Evolutionary conservation across 139 green algal species (phyloP), one percentile per base, ranked within the genome.

Genomic region (Diplosphaera chodatii): DNA sequence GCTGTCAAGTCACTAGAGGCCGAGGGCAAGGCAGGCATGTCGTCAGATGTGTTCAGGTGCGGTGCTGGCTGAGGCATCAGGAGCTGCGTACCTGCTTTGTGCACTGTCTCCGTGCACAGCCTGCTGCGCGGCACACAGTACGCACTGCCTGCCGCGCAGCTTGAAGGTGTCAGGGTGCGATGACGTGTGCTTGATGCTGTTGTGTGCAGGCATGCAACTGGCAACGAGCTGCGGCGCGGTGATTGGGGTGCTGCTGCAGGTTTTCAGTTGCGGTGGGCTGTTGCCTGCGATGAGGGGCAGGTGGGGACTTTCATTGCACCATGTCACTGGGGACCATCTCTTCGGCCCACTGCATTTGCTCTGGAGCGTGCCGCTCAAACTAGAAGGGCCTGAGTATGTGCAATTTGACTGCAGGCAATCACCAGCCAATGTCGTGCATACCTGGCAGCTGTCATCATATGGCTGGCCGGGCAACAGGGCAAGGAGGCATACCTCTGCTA

Each of bases 371-470:
- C 37, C 37, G 37, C 37, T n/a, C n/a, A n/a, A n/a, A n/a, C n/a
- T n/a, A n/a, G n/a, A n/a, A n/a, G n/a, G n/a, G n/a, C n/a, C n/a
- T n/a, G n/a, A n/a, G n/a, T n/a, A n/a, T n/a, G n/a, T n/a, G n/a
- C n/a, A n/a, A n/a, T n/a, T n/a, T n/a, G n/a, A n/a, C n/a, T n/a
- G 40, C 66, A 71, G 15, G 72, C 72, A 2, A 71, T 68, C 66
- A 74, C 64, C 69, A 85, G 78, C 28, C 84, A 91, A 69, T 77
- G 65, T 69, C 90, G 86, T 55, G 81, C 85, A 0, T 95, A 94
- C 72, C 77, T 95, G 16, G 82, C 83, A 32, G 77, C 81, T 0
- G 80, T 94, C 34, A 85, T 96, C 16, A 80, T 88, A 13, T 85
- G 74, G 67, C 78, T 96, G 67, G 85, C 84, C 34, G 79, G 76